phyloP scores from a whole-genome alignment of 495 filamentous ascomycete genomes.

The Geopyxis carbonaria region DNA sequence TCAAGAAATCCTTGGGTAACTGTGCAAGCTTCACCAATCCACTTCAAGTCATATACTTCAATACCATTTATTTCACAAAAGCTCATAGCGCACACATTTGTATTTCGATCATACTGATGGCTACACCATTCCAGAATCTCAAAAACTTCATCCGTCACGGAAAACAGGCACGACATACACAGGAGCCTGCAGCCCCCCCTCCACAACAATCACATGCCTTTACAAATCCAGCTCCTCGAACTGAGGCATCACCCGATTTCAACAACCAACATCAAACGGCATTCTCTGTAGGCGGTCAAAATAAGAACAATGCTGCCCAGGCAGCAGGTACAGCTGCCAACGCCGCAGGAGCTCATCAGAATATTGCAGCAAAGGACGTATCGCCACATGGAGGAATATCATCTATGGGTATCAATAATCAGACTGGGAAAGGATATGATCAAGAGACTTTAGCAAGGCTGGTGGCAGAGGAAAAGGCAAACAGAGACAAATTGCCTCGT shows the following conservation, averaged over 20 bases:
- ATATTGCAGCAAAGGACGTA: constrained; percentile 21
- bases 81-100: too few species aligned
- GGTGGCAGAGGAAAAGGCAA: constrained; percentile 77
- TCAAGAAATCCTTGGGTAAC: neutral
- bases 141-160: constrained; percentile 98
- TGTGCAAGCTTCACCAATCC: neutral
- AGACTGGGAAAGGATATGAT: constrained; percentile 39
- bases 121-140: constrained; percentile 44
- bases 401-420: constrained; percentile 14
- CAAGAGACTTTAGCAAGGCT: constrained; percentile 59
- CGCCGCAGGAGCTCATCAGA: constrained; percentile 33
- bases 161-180: constrained; percentile 68
- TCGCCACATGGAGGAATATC: constrained; percentile 17
- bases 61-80: too few species aligned
- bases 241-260: too few species aligned
- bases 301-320: constrained; percentile 45
- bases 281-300: constrained; percentile 34
- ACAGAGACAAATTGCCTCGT: constrained; percentile 64
- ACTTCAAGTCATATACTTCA: neutral
- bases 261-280: too few species aligned
- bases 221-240: constrained; percentile 31
- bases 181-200: constrained; percentile 31
- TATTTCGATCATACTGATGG: constrained; percentile 19
- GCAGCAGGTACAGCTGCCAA: constrained; percentile 43
- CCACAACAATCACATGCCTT: constrained; percentile 41